Evolutionary conservation across 371 early-diverging fungal species (phyloP).

Genomic region (Saksenaea oblongispora): DNA sequence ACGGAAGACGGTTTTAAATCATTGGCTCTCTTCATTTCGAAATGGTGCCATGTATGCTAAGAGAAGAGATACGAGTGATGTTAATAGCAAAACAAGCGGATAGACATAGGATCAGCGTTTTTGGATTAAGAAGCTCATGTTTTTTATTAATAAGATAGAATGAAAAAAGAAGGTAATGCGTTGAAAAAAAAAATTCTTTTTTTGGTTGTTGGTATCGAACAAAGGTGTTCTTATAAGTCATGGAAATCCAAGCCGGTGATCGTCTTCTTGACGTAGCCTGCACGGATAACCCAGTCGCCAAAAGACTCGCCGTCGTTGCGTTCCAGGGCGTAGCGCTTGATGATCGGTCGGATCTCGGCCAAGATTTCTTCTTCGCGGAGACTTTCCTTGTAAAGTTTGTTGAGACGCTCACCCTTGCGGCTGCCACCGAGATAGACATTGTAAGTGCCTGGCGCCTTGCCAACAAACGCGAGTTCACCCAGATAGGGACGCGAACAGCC

Average conservation of each 20-base stretch:
- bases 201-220: neutral
- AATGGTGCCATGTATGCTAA: no score
- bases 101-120: no score
- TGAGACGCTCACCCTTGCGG: slow-evolving; percentile 81
- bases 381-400: slow-evolving; percentile 87
- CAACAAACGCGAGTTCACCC: slow-evolving; percentile 94
- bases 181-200: neutral
- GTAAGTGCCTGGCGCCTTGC: slow-evolving; percentile 91
- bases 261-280: slow-evolving; percentile 82
- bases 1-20: no score
- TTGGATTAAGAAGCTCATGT: no score
- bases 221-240: slow-evolving; percentile 40
- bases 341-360: slow-evolving; percentile 70
- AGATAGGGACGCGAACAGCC: slow-evolving; percentile 94
- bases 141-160: no score
- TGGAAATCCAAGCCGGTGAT: slow-evolving; percentile 80
- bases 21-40: no score
- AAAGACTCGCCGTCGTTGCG: slow-evolving; percentile 78
- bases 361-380: slow-evolving; percentile 88
- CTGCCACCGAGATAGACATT: slow-evolving; percentile 95
- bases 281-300: slow-evolving; percentile 93
- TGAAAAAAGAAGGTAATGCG: neutral
- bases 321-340: slow-evolving; percentile 78
- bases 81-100: no score
- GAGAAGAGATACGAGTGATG: no score